Evolutionary conservation across 116 monocot species (phyloP), one percentile per base, ranked within the genome.

Genomic region (Trichopus zeylanicus): DNA sequence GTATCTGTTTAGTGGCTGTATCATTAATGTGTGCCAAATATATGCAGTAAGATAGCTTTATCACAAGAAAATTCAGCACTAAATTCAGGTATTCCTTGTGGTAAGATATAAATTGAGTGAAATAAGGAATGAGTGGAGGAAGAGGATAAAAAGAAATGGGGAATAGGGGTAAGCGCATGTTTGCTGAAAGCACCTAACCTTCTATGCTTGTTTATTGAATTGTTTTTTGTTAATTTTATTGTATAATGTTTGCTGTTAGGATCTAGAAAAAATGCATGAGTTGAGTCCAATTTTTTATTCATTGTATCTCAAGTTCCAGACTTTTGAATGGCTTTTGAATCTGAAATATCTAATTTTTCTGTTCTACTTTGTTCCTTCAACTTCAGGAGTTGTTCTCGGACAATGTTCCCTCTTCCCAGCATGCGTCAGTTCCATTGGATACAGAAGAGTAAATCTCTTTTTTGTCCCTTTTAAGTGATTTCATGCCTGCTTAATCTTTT

Each of bases 311-410:
- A 42, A n/a, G n/a, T 13, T 16, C 37, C 37, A 11, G 37, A 37
- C 8, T 11, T 8, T 37, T 15, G 1, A 11, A 11, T 42, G 38
- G 11, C 11, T 4, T 31, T 63, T 30, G 38, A n/a, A n/a, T n/a
- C n/a, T n/a, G n/a, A n/a, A n/a, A 20, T 48, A 13, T 12, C 7
- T 38, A 31, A 2, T 37, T 31, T 70, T 28, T 55, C 46, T 48
- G 24, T 4, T 56, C n/a, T 48, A 33, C n/a, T 26, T 23, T 29
- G 0, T 22, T 31, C 69, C 38, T 53, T 8, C 60, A 51, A 37
- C 57, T 42, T 31, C 71, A 98, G 98, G 98, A 83, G 10, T 55
- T 88, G 60, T 80, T 88, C 52, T 53, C 82, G 70, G 76, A 74
- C 26, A 88, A 81, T 57, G 69, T 66, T 56, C 59, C 70, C 46